Base-by-base conservation (phyloP, 257 asterid genomes). In the Fraxinus pennsylvanica region DNA sequence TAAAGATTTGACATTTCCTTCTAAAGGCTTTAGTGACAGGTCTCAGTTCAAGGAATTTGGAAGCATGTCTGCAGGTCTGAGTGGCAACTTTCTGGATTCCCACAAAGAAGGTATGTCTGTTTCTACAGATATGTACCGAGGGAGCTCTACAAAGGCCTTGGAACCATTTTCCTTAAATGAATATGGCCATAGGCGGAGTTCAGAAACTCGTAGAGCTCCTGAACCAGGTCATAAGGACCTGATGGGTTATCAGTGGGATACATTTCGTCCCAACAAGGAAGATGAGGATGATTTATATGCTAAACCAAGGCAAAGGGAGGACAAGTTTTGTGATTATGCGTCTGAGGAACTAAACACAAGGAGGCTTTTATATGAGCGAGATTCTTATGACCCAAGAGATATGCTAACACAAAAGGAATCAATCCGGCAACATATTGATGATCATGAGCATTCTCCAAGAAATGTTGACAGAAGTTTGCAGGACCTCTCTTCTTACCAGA, bases 271-370 rank as follows among this genome's bases (percentile, higher is more conserved):
- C 35, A 47, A 57, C 6, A 38, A 63, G 74, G 50, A 27, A 29
- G 83, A 72, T 59, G 59, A 12, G 68, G 47, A 68, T 59, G 54
- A 76, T 81, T 35, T 73, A 69, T 79, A 76, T 68, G 78, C 78
- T 66, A 50, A 12, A 68, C 67, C 41, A 33, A 41, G 39, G 14
- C 70, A 27, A 43, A 57, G 73, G 38, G 76, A 68, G 73, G 72
- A 47, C 45, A 39, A 75, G 77, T 57, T 32, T 73, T 54, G 41
- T 73, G 41, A 25, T 74, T 81, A 72, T 59, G 69, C 75, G 27
- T 85, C 77, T 73, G 78, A 38, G 27, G 73, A 45, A 45, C 70
- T 79, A 50, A 17, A 35, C 33, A 50, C 73, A 50, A 76, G 32
- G 39, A 71, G 35, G 66, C 19, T n/a, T 27, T 27, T 33, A 71